Evolutionary conservation across 2,329 filamentous ascomycete species (phyloP), one percentile per base, ranked within the genome.

Genomic region (Proliferodiscus dingleyae): DNA sequence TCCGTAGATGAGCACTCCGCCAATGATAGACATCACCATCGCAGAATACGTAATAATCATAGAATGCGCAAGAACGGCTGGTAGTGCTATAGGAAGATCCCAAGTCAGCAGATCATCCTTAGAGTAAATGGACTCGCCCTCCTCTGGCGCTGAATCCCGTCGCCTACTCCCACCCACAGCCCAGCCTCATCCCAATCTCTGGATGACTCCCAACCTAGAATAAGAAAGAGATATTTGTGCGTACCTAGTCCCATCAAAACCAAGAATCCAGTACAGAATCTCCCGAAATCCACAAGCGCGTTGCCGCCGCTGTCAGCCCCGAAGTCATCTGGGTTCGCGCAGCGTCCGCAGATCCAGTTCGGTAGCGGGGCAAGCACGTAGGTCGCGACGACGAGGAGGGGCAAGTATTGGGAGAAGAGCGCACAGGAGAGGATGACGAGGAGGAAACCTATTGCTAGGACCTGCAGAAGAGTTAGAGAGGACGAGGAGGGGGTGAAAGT

Each of bases 241-340:
- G n/a, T n/a, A n/a, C n/a, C n/a, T n/a, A n/a, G n/a, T n/a, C 93
- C 93, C 91, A 97, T 97, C 28, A 97, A 80, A 7, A 97, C 91
- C 64, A 98, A 74, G 66, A 97, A 97, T 0, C 91, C 93, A 0
- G 93, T 98, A 61, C 89, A 77, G 73, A 97, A 98, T 52, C 90
- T 79, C 28, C 93, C 93, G 60, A 98, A 83, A 65, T 98, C 93
- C 41, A 96, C 77, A n/a, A 95, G 73, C 2, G 87, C 89, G 56
- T 81, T 90, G 46, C 88, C 85, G 21, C 84, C 80, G 67, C 81
- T 77, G 56, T 87, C 93, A 78, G 81, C n/a, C n/a, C n/a, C 80
- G 61, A 97, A 97, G 69, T 98, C 93, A 77, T 98, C 91, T 4
- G 88, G 87, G 66, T 89, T 94, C 54, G 89, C 81, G 68, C 86